Conservation (phyloP, 306 rosid genomes). For the Herpetospermum pedunculosum region DNA sequence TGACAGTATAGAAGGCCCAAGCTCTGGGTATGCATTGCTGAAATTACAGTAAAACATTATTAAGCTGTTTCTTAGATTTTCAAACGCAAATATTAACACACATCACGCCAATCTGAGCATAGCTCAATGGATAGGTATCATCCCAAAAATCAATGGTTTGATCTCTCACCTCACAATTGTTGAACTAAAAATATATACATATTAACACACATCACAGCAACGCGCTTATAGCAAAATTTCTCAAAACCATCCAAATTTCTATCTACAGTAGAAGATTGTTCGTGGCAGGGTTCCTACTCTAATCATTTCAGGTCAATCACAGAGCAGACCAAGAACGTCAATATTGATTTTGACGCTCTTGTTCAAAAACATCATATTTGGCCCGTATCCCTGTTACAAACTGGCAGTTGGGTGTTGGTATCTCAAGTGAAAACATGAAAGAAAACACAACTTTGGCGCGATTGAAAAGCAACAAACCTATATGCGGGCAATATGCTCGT, state of each 20-base stretch:
- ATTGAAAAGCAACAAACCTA: background rate
- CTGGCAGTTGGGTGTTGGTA: background rate
- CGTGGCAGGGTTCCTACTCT: background rate
- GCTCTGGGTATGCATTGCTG: constrained; percentile 55
- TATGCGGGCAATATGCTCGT: background rate
- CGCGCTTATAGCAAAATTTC: background rate
- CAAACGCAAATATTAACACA: background rate
- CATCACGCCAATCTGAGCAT: too few species aligned
- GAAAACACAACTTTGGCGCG: background rate
- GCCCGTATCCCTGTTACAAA: background rate
- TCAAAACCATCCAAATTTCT: background rate
- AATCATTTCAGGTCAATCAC: background rate
- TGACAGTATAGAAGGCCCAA: constrained; percentile 67
- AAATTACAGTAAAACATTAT: constrained; percentile 5
- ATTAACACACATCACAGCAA: background rate
- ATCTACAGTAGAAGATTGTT: background rate
- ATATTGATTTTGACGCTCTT: background rate
- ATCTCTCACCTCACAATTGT: too few species aligned
- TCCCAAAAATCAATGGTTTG: too few species aligned
- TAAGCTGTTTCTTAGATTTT: background rate
- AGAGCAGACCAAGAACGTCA: background rate
- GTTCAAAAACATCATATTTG: background rate
- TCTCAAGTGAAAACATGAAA: background rate
- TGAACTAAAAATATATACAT: too few species aligned
- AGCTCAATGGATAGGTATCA: too few species aligned